Base-by-base conservation (phyloP, 495 filamentous ascomycete species). In the Halenospora varia region DNA sequence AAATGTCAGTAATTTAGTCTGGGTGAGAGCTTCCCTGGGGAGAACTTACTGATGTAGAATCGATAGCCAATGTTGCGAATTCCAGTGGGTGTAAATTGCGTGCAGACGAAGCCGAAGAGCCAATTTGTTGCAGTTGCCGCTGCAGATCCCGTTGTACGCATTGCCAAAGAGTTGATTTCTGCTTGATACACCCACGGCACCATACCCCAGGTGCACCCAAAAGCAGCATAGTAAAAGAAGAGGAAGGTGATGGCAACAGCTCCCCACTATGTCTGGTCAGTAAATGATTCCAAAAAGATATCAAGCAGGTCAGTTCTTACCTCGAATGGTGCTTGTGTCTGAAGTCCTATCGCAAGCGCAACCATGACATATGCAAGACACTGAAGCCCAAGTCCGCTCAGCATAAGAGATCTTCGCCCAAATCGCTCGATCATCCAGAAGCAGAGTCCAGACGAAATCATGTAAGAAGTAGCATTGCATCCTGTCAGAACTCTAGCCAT, bases 71-170 rank as follows among this genome's bases (percentile, higher is more conserved):
- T 88, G 48, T 75, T 71, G 45, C 70, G 61, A 20, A 90, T 69
- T 79, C 88, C 85, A 44, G 88, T 80, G 0, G 88, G 88, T 0
- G 87, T 88, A 55, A 91, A 81, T 86, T 89, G 87, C 51, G 90
- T 87, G 35, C 90, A 79, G 17, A 84, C 60, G 68, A 89, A 90
- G 89, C 72, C 87, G 88, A 10, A 88, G 6, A 49, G 70, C 87
- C 87, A 90, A 72, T 90, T 89, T 10, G 80, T 81, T 70, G 85
- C 87, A n/a, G 86, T 89, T 10, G 82, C 85, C n/a, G 87, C 74
- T 15, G 87, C 86, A 60, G 88, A 88, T 42, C 86, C 87, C 75
- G 87, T 87, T 41, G 81, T 82, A 54, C 87, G 78, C 8, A 85
- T 89, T 64, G 82, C 82, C 66, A 89, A 80, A 10, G 87, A 86